phyloP scores from a whole-genome alignment of 768 basidiomycete species.

The Leucosporidium yakuticum region DNA sequence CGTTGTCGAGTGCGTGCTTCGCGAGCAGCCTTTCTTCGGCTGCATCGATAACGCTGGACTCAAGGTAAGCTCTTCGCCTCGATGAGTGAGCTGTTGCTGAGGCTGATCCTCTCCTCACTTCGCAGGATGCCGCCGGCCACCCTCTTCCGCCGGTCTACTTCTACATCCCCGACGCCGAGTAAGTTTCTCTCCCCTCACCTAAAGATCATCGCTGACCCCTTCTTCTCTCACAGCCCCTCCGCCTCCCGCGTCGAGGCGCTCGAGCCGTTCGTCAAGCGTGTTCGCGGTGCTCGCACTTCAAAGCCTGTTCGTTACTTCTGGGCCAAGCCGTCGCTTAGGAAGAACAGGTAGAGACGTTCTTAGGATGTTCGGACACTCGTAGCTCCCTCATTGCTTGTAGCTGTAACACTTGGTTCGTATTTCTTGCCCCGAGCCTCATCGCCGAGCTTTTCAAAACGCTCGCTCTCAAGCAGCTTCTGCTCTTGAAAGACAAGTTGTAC shows the following conservation, averaged over 20 bases:
- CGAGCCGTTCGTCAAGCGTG: conserved; percentile 35
- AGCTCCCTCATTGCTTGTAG: no score
- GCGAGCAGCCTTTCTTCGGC: conserved; percentile 26
- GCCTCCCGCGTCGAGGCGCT: conserved; percentile 29
- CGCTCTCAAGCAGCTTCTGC: no score
- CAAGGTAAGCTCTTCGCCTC: conserved; percentile 9
- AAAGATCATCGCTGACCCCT: no score
- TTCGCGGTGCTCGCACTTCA: conserved; percentile 23
- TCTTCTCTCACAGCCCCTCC: conserved; percentile 8
- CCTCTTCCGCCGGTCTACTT: conserved; percentile 43
- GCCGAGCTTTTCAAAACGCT: no score
- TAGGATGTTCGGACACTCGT: no score
- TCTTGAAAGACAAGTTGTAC: no score
- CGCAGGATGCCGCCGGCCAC: conserved; percentile 44
- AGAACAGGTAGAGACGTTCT: neutral
- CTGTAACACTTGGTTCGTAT: no score
- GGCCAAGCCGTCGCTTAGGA: conserved; percentile 22
- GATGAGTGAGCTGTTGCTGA: neutral
- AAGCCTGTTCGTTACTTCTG: conserved; percentile 30
- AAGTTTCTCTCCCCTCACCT: no score
- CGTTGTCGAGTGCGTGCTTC: conserved; percentile 13
- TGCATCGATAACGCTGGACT: conserved; percentile 29
- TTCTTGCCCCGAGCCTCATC: no score
- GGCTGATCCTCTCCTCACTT: neutral
- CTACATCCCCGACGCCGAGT: conserved; percentile 43